Percentiles rank a stretch among this genome's conserved stretches.
Conservation (phyloP, 116 monocot species). For the Posidonia oceanica region DNA sequence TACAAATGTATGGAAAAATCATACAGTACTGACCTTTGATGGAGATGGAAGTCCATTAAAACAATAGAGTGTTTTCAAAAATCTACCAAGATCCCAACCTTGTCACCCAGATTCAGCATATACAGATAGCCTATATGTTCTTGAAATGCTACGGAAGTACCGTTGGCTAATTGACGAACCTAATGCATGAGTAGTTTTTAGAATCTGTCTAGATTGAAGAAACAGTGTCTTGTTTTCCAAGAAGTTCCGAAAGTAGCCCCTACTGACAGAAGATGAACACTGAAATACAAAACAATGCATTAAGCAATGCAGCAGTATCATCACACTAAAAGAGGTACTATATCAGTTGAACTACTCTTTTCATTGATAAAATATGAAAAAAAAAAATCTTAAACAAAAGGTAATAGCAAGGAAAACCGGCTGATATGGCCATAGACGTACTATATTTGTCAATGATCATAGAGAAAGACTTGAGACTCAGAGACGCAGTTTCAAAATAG, state of each 20-base stretch:
- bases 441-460: no score
- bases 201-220: slow-evolving; percentile 21
- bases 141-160: slow-evolving; percentile 14
- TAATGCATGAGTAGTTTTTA: slow-evolving; percentile 17
- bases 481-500: no score
- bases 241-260: slow-evolving; percentile 8
- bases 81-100: slow-evolving; percentile 90
- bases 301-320: no score
- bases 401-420: no score
- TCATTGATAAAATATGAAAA: no score
- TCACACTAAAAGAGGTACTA: no score
- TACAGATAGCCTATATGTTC: slow-evolving; percentile 24
- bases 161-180: slow-evolving; percentile 5
- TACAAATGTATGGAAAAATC: no score
- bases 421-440: no score
- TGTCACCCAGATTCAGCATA: slow-evolving; percentile 47
- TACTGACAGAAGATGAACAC: neutral
- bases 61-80: slow-evolving; percentile 69
- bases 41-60: slow-evolving; percentile 91
- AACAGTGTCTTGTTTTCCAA: slow-evolving; percentile 19
- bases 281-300: neutral
- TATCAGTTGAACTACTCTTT: no score
- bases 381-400: no score
- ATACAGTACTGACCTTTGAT: slow-evolving; percentile 35
- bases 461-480: no score